A percentile compares a stretch with the other conserved stretches of the same genome.
Conservation (phyloP, 768 basidiomycete species). For the Rhodotorula graminis region DNA sequence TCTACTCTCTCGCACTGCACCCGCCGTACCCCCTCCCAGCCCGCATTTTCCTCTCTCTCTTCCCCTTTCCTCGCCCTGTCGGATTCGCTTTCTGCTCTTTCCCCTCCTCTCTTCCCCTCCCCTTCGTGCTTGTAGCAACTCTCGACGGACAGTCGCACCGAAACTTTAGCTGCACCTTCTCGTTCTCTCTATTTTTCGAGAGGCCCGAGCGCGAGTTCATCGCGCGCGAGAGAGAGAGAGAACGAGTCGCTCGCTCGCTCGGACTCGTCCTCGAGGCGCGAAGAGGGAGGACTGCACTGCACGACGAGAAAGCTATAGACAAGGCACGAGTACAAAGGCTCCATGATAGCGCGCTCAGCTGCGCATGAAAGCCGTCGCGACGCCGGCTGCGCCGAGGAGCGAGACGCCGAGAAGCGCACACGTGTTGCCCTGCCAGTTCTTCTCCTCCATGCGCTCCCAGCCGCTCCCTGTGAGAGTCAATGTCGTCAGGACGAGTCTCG, state of each 20-base stretch:
- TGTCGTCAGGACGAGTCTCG: neutral
- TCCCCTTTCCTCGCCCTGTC: neutral
- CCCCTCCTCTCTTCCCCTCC: neutral
- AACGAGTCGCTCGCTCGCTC: too few species aligned
- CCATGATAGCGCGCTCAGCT: neutral
- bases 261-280: too few species aligned
- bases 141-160: neutral
- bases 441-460: neutral
- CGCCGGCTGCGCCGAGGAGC: constrained; percentile 5
- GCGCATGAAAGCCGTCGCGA: constrained; percentile 10
- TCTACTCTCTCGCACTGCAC: too few species aligned
- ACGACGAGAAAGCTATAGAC: neutral
- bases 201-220: too few species aligned
- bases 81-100: too few species aligned
- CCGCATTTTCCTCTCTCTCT: neutral
- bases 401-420: constrained; percentile 5
- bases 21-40: too few species aligned
- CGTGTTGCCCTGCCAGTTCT: neutral
- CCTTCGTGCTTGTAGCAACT: neutral
- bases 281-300: too few species aligned
- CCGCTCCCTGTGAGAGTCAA: neutral
- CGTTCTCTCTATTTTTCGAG: too few species aligned
- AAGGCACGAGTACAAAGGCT: neutral
- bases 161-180: neutral
- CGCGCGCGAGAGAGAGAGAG: too few species aligned